Conservation (phyloP, 495 filamentous ascomycete species). For the Podospora fimiseda region DNA sequence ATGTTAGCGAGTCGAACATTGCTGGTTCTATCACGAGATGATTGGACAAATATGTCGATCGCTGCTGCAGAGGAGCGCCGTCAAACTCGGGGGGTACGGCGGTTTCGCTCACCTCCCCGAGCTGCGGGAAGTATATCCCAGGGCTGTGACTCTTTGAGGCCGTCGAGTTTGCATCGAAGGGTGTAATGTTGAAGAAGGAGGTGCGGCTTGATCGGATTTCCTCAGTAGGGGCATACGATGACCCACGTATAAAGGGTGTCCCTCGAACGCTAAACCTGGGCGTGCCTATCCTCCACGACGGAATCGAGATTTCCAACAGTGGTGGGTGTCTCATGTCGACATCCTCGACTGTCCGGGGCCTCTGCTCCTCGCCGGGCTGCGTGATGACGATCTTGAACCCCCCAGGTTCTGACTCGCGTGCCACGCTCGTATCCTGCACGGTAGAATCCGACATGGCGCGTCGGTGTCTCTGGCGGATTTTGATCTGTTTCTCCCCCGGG, state of each 20-base stretch:
- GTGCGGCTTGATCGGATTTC: constrained; percentile 39
- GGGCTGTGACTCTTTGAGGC: constrained; percentile 23
- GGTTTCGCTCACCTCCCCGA: constrained; percentile 21
- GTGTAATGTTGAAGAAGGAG: constrained; percentile 31
- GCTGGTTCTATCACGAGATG: constrained; percentile 46
- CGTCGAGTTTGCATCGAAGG: constrained; percentile 17
- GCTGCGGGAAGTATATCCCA: constrained; percentile 18
- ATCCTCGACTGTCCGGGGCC: constrained; percentile 63
- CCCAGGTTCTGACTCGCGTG: constrained; percentile 52
- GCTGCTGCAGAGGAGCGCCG: constrained; percentile 21
- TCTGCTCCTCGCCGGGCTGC: constrained; percentile 51
- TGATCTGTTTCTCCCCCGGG: constrained; percentile 23
- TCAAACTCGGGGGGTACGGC: constrained; percentile 21
- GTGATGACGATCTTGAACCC: constrained; percentile 84
- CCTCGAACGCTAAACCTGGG: constrained; percentile 74
- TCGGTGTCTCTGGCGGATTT: constrained; percentile 36
- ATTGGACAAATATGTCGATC: constrained; percentile 38
- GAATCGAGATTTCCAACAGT: constrained; percentile 72
- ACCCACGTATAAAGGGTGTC: constrained; percentile 74
- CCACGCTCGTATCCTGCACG: constrained; percentile 37
- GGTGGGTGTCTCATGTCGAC: constrained; percentile 40
- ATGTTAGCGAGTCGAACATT: constrained; percentile 77
- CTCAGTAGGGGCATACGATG: constrained; percentile 53
- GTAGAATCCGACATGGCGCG: constrained; percentile 47
- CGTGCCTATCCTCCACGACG: constrained; percentile 78